These are phyloP conservation scores for Phlebiopsis gigantea DNA, from an alignment of 768 basidiomycete genomes.

Conservation along the genomic window DNA sequence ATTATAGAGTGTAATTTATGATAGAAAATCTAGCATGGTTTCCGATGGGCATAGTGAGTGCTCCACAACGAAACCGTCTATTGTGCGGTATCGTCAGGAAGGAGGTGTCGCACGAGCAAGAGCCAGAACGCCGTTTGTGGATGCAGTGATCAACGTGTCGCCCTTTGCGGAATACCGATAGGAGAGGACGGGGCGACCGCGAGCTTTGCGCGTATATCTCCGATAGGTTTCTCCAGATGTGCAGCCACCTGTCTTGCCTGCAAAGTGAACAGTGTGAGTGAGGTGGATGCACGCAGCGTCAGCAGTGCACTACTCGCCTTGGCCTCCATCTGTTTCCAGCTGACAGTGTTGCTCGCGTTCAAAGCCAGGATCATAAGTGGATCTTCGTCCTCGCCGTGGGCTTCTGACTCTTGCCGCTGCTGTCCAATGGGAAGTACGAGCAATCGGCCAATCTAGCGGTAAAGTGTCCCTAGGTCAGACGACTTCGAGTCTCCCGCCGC, in stretches of 20 bases:
- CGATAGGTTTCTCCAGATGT: constrained; percentile 23
- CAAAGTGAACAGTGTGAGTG: background rate
- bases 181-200: constrained; percentile 16
- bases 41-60: too few species aligned
- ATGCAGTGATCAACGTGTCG: constrained; percentile 10
- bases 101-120: too few species aligned
- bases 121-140: too few species aligned
- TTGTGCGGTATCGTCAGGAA: too few species aligned
- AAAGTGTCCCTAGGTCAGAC: background rate
- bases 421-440: constrained; percentile 60
- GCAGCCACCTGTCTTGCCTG: constrained; percentile 20
- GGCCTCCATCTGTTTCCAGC: constrained; percentile 60
- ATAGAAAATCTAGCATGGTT: too few species aligned
- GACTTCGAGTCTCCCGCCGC: background rate
- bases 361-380: constrained; percentile 70
- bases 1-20: background rate
- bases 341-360: constrained; percentile 52
- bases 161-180: constrained; percentile 14
- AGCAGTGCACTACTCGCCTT: constrained; percentile 40
- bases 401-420: constrained; percentile 15
- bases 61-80: too few species aligned
- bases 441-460: constrained; percentile 58
- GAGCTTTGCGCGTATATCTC: constrained; percentile 17
- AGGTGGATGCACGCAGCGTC: background rate
- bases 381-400: constrained; percentile 22